Conservation (phyloP, 441 rosid species). For the Erysimum pusillum region DNA sequence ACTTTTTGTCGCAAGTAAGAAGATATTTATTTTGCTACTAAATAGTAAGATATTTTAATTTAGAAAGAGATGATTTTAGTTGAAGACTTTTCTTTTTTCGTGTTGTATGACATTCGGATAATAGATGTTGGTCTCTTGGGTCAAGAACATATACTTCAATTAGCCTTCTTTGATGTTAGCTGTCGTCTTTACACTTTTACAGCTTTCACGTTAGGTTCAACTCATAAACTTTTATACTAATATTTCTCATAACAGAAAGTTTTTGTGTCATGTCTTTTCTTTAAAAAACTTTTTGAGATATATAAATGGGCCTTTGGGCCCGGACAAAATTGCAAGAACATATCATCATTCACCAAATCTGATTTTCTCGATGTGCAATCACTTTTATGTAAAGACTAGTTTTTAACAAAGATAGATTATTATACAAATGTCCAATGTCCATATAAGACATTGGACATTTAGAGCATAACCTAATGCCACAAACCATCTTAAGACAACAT, state of each 20-base stretch:
- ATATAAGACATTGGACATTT: too few relatives aligned
- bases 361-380: not conserved
- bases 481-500: not conserved
- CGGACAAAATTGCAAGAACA: too few relatives aligned
- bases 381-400: not conserved
- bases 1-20: not conserved
- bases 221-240: not conserved
- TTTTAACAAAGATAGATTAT: not conserved
- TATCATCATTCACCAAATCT: too few relatives aligned
- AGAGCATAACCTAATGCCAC: not conserved
- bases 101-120: not conserved
- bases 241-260: slow-evolving; percentile 3
- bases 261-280: not conserved
- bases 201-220: slow-evolving; percentile 37
- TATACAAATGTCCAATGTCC: not conserved
- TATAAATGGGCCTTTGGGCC: too few relatives aligned
- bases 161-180: slow-evolving; percentile 10
- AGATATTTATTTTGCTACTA: not conserved
- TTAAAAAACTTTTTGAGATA: not conserved
- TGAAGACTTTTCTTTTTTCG: too few relatives aligned
- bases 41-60: not conserved
- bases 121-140: slow-evolving; percentile 9
- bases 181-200: slow-evolving; percentile 26
- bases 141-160: slow-evolving; percentile 37
- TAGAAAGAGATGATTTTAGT: not conserved